phyloP scores from a whole-genome alignment of 139 green algal species.

The Closterium sp. region DNA sequence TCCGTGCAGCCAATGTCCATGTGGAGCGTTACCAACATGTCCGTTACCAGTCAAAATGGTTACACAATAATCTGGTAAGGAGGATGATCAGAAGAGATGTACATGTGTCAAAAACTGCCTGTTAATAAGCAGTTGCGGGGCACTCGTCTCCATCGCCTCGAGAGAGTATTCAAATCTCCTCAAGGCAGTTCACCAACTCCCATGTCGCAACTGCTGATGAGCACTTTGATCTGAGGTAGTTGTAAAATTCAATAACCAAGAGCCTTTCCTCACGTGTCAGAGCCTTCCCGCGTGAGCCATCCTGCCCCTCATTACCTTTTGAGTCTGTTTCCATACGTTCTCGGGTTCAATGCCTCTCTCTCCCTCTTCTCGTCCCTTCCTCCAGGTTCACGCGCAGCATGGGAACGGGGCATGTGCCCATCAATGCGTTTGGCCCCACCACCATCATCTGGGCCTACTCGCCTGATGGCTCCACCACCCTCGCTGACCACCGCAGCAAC shows the following conservation, averaged over 20 bases:
- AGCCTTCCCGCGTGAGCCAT: too few relatives aligned
- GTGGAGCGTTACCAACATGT: not conserved
- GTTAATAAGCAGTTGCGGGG: too few relatives aligned
- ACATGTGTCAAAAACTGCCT: too few relatives aligned
- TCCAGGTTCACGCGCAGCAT: not conserved
- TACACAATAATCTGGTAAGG: too few relatives aligned
- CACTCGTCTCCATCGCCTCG: too few relatives aligned
- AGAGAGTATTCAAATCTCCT: too few relatives aligned
- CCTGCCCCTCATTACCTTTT: not conserved
- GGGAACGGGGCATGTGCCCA: not conserved
- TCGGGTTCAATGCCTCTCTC: not conserved
- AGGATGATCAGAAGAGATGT: too few relatives aligned
- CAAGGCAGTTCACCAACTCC: too few relatives aligned
- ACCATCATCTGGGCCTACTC: not conserved
- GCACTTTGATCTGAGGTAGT: too few relatives aligned
- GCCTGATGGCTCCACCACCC: not conserved
- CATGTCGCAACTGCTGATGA: too few relatives aligned
- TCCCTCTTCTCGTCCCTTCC: not conserved
- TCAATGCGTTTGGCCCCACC: not conserved
- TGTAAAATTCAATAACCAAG: too few relatives aligned
- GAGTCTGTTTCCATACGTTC: too few relatives aligned
- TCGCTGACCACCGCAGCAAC: not conserved
- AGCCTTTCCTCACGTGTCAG: not conserved
- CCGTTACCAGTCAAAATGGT: not conserved
- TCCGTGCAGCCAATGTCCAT: not conserved